A percentile compares a stretch with the other conserved stretches of the same genome.
Evolutionary conservation across 2,329 filamentous ascomycete species (phyloP).

Genomic region (Diplodia mutila): DNA sequence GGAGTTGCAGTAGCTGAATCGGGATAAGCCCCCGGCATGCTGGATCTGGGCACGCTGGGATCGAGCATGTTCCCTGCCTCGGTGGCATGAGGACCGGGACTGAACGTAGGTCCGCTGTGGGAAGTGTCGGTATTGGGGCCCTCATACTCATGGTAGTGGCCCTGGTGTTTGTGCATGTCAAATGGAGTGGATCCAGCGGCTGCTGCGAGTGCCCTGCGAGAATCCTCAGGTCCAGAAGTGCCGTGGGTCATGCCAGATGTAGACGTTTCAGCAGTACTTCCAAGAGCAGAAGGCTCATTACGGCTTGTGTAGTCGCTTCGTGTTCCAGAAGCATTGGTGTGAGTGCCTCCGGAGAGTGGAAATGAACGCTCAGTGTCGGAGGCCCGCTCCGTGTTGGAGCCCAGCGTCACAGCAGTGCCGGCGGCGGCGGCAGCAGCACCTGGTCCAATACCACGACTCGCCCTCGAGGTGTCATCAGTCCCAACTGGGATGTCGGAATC

Average conservation of each 20-base stretch:
- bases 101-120: conserved; percentile 26
- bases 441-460: neutral
- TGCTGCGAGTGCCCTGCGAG: conserved; percentile 36
- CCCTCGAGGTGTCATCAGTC: neutral
- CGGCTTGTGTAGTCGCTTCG: neutral
- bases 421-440: neutral
- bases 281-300: neutral
- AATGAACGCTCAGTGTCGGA: conserved; percentile 39
- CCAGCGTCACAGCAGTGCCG: conserved; percentile 29
- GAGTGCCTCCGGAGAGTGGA: conserved; percentile 39
- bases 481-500: conserved; percentile 20
- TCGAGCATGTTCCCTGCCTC: conserved; percentile 40
- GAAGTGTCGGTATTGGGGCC: neutral
- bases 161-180: conserved; percentile 12
- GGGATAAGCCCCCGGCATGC: conserved; percentile 40
- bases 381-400: conserved; percentile 25
- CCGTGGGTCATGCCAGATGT: neutral
- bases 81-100: conserved; percentile 37
- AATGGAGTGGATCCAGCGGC: conserved; percentile 33
- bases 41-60: conserved; percentile 31
- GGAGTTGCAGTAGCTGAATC: conserved; percentile 33
- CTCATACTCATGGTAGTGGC: conserved; percentile 30
- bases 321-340: conserved; percentile 3
- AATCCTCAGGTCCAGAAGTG: conserved; percentile 26
- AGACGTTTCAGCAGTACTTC: neutral